Evolutionary conservation across 768 basidiomycete genomes (phyloP).

Genomic region (Fomitopsis pulvina): DNA sequence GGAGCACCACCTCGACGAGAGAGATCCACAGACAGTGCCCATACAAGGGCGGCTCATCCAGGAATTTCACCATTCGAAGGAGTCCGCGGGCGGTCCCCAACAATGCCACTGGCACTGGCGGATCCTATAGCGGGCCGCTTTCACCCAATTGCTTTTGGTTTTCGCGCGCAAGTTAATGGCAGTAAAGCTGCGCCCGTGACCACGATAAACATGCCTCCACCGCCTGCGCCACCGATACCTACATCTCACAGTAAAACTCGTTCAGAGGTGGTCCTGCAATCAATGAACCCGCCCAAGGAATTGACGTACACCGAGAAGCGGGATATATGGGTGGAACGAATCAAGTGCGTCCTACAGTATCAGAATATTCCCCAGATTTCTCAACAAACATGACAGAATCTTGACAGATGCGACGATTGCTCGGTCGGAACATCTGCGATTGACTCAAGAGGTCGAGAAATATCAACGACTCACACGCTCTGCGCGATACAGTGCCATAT

Average conservation of each 20-base stretch:
- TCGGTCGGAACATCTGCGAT: slow-evolving; percentile 26
- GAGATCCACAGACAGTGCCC: no score
- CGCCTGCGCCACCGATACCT: background rate
- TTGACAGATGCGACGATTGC: slow-evolving; percentile 28
- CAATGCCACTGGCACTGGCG: no score
- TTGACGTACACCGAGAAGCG: slow-evolving; percentile 30
- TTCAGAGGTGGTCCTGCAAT: background rate
- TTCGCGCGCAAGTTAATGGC: no score
- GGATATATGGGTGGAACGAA: slow-evolving; percentile 33
- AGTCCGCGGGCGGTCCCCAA: no score
- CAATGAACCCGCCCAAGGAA: slow-evolving; percentile 11
- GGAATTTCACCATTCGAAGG: no score
- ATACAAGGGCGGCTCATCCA: no score
- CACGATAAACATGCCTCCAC: slow-evolving; percentile 1
- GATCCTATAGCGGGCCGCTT: no score
- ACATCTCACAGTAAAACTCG: background rate
- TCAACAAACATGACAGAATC: slow-evolving; percentile 19
- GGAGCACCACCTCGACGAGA: no score
- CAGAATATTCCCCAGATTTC: background rate
- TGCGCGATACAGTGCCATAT: slow-evolving; percentile 17
- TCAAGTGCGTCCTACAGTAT: slow-evolving; percentile 28
- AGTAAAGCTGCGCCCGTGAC: no score
- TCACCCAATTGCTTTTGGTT: no score
- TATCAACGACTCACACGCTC: slow-evolving; percentile 22
- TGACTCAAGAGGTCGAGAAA: slow-evolving; percentile 27